Percentiles rank a stretch among this genome's conserved stretches.
phyloP scores from a whole-genome alignment of 192 early-diverging fungal genomes.

The Chytriomyces sp. region DNA sequence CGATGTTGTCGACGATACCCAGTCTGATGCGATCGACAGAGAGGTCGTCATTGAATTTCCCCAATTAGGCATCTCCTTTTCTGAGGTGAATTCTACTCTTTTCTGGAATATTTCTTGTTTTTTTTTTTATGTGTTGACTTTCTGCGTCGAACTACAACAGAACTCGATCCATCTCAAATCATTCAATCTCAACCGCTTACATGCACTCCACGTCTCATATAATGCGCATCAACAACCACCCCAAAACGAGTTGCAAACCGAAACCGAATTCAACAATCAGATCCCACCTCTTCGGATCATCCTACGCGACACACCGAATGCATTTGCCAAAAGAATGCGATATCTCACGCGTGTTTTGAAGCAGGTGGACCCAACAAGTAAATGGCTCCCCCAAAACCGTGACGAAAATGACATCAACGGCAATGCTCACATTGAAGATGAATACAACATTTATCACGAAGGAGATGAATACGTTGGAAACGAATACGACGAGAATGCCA shows the following conservation, averaged over 20 bases:
- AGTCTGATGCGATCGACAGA: not conserved
- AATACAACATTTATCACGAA: no score
- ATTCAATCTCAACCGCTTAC: conserved; percentile 13
- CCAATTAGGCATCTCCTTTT: conserved; percentile 16
- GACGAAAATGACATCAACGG: not conserved
- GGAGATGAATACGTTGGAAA: no score
- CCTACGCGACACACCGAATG: not conserved
- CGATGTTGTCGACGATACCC: not conserved
- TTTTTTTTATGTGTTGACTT: not conserved
- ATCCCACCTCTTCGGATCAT: not conserved
- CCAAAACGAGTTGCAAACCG: not conserved
- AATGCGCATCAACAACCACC: not conserved
- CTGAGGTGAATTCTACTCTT: conserved; percentile 2
- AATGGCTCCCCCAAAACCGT: conserved; percentile 11
- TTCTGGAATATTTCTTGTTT: not conserved
- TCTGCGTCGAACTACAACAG: not conserved
- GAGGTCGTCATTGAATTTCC: conserved; percentile 18
- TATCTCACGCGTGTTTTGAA: not conserved
- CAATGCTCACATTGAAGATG: not conserved
- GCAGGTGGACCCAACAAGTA: not conserved
- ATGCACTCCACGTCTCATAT: conserved; percentile 4
- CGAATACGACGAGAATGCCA: no score
- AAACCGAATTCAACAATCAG: not conserved
- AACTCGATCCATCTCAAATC: not conserved
- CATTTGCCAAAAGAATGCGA: not conserved